A percentile compares a stretch with the other conserved stretches of the same genome.
Evolutionary conservation across 495 filamentous ascomycete species (phyloP).

Genomic region (Schizothecium vesticola): DNA sequence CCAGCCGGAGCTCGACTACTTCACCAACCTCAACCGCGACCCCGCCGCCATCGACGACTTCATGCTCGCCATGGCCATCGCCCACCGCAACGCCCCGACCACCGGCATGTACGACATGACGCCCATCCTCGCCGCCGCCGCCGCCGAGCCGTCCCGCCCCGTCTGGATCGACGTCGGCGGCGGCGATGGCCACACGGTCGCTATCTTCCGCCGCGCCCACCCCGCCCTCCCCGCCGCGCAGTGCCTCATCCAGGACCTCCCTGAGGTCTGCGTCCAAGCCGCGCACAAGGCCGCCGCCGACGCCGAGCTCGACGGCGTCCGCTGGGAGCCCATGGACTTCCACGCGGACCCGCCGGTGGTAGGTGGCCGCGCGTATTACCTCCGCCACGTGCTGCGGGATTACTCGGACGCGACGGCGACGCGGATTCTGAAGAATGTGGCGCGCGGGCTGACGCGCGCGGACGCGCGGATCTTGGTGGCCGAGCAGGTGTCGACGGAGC

Average conservation of each 20-base stretch:
- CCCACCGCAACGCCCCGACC: slow-evolving; percentile 20
- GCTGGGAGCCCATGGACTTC: slow-evolving; percentile 26
- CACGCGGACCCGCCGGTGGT: slow-evolving; percentile 25
- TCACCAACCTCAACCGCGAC: slow-evolving; percentile 24
- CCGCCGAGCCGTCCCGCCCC: slow-evolving; percentile 4
- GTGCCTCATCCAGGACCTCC: slow-evolving; percentile 34
- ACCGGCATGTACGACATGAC: slow-evolving; percentile 32
- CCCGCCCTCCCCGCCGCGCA: slow-evolving; percentile 17
- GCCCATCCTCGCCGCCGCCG: slow-evolving; percentile 16
- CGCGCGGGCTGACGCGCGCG: slow-evolving; percentile 8
- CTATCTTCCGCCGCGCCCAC: slow-evolving; percentile 23
- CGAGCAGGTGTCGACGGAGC: slow-evolving; percentile 30
- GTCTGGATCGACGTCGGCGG: slow-evolving; percentile 39
- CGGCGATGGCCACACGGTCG: slow-evolving; percentile 32
- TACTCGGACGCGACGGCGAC: slow-evolving; percentile 31
- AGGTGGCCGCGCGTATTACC: slow-evolving; percentile 33
- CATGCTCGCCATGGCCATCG: slow-evolving; percentile 26
- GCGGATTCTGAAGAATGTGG: slow-evolving; percentile 24
- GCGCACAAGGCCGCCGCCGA: slow-evolving; percentile 10
- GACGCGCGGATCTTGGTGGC: slow-evolving; percentile 31
- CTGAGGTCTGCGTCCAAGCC: slow-evolving; percentile 23
- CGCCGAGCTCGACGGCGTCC: slow-evolving; percentile 17
- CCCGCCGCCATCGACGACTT: slow-evolving; percentile 16
- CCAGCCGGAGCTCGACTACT: slow-evolving; percentile 21
- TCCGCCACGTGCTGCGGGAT: slow-evolving; percentile 34